Conservation (phyloP, 495 filamentous ascomycete species). For the Penicillium daleae region DNA sequence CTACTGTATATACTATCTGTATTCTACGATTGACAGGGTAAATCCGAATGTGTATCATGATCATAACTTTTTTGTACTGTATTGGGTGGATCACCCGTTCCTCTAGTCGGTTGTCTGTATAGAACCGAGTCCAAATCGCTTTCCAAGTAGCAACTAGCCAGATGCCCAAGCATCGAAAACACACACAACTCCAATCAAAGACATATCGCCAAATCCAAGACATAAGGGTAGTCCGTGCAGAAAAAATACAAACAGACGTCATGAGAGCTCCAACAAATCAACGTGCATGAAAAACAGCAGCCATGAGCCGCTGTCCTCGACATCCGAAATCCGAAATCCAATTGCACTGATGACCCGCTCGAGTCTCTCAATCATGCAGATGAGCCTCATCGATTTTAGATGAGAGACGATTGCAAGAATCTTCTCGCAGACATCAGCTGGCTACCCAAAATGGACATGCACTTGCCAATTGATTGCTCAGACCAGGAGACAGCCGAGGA, state of each 20-base stretch:
- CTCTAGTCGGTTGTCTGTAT: conserved; percentile 2
- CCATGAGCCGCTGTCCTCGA: background rate
- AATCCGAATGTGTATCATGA: background rate
- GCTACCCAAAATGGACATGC: conserved; percentile 17
- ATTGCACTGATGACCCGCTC: background rate
- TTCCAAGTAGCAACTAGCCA: background rate
- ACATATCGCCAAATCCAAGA: background rate
- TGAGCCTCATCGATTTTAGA: background rate
- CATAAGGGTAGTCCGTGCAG: background rate
- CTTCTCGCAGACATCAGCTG: conserved; percentile 23
- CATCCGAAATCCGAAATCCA: background rate
- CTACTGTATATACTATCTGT: background rate
- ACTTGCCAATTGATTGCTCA: conserved; percentile 12
- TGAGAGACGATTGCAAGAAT: background rate
- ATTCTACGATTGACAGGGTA: background rate
- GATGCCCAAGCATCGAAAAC: background rate
- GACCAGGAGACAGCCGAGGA: conserved; percentile 6
- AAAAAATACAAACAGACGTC: background rate
- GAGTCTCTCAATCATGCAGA: conserved; percentile 1
- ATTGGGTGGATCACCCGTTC: background rate
- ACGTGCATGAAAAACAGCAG: background rate
- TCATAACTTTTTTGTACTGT: conserved; percentile 3
- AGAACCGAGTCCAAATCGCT: background rate
- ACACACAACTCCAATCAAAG: background rate
- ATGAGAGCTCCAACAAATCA: background rate